Conservation (phyloP, 2,329 filamentous ascomycete species). For the Allantophomopsis cytisporea region DNA sequence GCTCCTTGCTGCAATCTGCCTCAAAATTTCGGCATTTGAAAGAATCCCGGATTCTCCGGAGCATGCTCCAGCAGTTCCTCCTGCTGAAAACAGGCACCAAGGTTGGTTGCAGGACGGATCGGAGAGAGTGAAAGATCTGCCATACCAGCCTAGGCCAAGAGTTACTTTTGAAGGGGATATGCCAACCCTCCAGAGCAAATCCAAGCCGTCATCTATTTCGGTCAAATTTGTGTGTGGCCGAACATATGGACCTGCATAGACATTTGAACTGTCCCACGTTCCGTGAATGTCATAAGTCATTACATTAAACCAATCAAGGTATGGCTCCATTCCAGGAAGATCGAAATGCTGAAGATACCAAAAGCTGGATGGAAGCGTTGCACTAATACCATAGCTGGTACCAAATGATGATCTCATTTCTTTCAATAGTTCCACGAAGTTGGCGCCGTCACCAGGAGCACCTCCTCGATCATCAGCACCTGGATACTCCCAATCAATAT, state of each 20-base stretch:
- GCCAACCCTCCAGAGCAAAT: slow-evolving; percentile 29
- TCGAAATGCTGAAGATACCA: too few relatives aligned
- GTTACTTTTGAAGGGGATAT: slow-evolving; percentile 24
- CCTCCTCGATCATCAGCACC: too few relatives aligned
- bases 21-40: slow-evolving; percentile 19
- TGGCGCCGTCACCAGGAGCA: too few relatives aligned
- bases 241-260: slow-evolving; percentile 18
- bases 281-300: slow-evolving; percentile 15
- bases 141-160: slow-evolving; percentile 31
- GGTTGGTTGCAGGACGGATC: slow-evolving; percentile 7
- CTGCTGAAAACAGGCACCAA: slow-evolving; percentile 9
- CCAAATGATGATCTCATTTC: too few relatives aligned
- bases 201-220: slow-evolving; percentile 24
- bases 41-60: slow-evolving; percentile 17
- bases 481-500: too few relatives aligned
- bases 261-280: slow-evolving; percentile 20
- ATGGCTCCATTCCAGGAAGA: too few relatives aligned
- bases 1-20: too few relatives aligned
- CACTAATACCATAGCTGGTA: too few relatives aligned
- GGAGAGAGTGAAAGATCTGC: slow-evolving; percentile 11
- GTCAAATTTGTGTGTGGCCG: slow-evolving; percentile 29
- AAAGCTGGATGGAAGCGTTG: too few relatives aligned
- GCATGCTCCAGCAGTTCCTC: slow-evolving; percentile 12
- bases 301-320: too few relatives aligned
- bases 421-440: too few relatives aligned